Evolutionary conservation across 1,284 basidiomycete species (phyloP), one percentile per base, ranked within the genome.

Genomic region (Megacollybia platyphylla): DNA sequence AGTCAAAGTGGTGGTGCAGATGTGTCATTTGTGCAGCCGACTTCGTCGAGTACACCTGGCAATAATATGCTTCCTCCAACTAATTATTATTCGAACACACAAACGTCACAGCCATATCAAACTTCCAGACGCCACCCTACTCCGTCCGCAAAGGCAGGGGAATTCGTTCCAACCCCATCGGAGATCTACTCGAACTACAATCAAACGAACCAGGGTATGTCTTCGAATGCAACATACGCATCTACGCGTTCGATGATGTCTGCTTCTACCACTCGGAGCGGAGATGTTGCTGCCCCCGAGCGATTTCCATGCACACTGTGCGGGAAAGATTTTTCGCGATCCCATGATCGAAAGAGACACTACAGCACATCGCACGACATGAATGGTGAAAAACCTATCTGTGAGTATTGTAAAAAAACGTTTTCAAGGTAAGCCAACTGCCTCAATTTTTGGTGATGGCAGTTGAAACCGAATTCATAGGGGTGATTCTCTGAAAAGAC

Each of bases 301-400:
- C 69, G 79, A 29, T 81, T 70, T 60, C 65, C 67, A 43, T 87
- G 83, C 60, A 73, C 79, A 43, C 67, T 71, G 49, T 87, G 84
- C 57, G 73, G 74, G 46, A 78, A 79, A 58, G 78, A 80, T 13
- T 87, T 87, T 58, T 81, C 79, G 31, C 73, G 83, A 45, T 70
- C 78, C 45, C 81, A 86, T 58, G 83, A 87, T 58, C 71, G 79
- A 50, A 83, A 85, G 60, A 71, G 83, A 46, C 83, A 87, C 31
- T 34, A 34, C 31, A 34, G 31, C 15, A 34, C 31, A 4, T 34
- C 31, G 31, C 31, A 34, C 15, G 31, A 34, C 6, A 34, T 2
- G 4, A 15, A 15, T 11, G 31, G 31, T 11, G 31, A 34, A 34
- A 34, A 34, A 34, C 31, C 10, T 7, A 15, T 34, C 31, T 34